Evolutionary conservation across 148 eudicot genomes (phyloP).

Genomic region (Fagopyrum esculentum): DNA sequence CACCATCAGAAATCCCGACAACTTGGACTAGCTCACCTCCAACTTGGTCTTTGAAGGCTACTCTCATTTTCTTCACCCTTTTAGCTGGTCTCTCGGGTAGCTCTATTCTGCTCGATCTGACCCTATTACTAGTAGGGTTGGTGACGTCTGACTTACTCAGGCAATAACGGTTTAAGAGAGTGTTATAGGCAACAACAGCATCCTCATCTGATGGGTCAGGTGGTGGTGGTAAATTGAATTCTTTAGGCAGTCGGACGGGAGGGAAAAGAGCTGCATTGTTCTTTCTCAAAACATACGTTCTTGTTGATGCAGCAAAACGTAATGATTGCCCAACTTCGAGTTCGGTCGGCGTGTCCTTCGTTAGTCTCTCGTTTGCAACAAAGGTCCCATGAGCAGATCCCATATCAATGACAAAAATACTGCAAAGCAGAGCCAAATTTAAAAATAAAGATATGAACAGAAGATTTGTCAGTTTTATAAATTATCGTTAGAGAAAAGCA

Average conservation of each 20-base stretch:
- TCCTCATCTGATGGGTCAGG: constrained; percentile 94
- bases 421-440: constrained; percentile 20
- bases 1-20: constrained; percentile 93
- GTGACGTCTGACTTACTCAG: constrained; percentile 28
- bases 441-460: background rate
- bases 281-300: constrained; percentile 72
- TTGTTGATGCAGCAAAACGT: constrained; percentile 92
- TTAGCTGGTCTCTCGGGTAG: constrained; percentile 43
- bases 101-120: constrained; percentile 26
- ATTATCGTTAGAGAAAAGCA: background rate
- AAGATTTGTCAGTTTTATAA: background rate
- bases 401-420: constrained; percentile 81
- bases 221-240: constrained; percentile 61
- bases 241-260: constrained; percentile 38
- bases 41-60: constrained; percentile 79
- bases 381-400: constrained; percentile 99
- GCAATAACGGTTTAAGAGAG: constrained; percentile 65
- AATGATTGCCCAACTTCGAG: constrained; percentile 88
- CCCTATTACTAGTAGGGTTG: constrained; percentile 17
- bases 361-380: constrained; percentile 89
- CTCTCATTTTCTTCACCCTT: constrained; percentile 59
- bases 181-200: constrained; percentile 82
- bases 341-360: constrained; percentile 84
- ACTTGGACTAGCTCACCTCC: constrained; percentile 89
- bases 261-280: constrained; percentile 73